A percentile compares a stretch with the other conserved stretches of the same genome.
Conservation (phyloP, 2,329 filamentous ascomycete species). For the Botrytis fabae region DNA sequence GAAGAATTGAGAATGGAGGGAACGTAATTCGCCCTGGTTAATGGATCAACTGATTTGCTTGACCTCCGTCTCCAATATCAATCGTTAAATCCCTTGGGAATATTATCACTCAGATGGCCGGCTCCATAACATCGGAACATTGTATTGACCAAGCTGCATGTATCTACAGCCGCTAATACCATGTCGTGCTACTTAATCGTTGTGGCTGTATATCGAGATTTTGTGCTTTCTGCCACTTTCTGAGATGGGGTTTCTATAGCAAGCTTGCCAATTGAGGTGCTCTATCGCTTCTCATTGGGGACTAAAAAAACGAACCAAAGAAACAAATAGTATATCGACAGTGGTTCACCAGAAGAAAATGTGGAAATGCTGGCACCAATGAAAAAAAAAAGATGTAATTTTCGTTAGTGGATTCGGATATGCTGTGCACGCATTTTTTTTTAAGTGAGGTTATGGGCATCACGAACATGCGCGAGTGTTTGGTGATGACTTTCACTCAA, state of each 20-base stretch:
- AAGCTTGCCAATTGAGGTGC: not conserved
- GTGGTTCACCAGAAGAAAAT: not conserved
- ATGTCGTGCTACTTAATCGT: not conserved
- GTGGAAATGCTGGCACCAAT: slow-evolving; percentile 12
- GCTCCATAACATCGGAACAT: not conserved
- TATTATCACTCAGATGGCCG: not conserved
- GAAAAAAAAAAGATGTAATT: not conserved
- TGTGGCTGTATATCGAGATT: not conserved
- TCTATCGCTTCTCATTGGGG: not conserved
- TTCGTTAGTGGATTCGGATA: not conserved
- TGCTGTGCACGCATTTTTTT: not conserved
- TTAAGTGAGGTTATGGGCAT: not conserved
- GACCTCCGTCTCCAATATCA: not conserved
- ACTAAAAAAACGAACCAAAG: not conserved
- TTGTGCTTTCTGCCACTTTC: not conserved
- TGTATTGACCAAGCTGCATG: not conserved
- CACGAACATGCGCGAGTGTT: not conserved
- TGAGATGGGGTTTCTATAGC: not conserved
- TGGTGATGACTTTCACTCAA: not conserved
- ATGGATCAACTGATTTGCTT: not conserved
- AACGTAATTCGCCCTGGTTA: not conserved
- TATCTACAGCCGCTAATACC: not conserved
- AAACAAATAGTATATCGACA: not conserved
- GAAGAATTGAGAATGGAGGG: not conserved
- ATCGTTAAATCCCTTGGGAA: not conserved